Percentiles rank a stretch among this genome's conserved stretches.
These are phyloP conservation scores for Tylopilus rubrobrunneus DNA, from an alignment of 768 basidiomycete species.

Conservation along the genomic window DNA sequence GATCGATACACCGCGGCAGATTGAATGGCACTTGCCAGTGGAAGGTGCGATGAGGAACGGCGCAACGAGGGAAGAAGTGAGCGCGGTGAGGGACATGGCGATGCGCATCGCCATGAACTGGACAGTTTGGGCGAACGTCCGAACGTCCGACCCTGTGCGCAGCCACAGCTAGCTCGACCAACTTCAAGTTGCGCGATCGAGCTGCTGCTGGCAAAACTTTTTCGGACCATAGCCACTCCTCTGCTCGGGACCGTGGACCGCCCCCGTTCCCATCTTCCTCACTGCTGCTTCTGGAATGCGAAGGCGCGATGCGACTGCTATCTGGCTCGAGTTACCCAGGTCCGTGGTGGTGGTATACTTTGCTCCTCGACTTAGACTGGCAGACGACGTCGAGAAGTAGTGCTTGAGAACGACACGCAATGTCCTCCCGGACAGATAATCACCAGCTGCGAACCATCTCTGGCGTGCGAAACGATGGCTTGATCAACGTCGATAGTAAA, in stretches of 20 bases:
- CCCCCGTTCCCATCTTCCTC: constrained; percentile 31
- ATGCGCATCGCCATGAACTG: constrained; percentile 41
- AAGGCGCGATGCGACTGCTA: constrained; percentile 25
- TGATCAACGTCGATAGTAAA: constrained; percentile 79
- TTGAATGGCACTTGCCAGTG: constrained; percentile 53
- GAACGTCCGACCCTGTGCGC: no score
- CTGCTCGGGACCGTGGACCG: constrained; percentile 34
- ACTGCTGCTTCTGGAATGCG: constrained; percentile 26
- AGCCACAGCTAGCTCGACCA: constrained; percentile 47
- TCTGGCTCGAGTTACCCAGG: constrained; percentile 64
- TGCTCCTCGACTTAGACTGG: constrained; percentile 63
- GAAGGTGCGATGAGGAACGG: constrained; percentile 52
- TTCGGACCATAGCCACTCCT: constrained; percentile 67
- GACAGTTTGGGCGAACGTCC: no score
- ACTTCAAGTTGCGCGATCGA: constrained; percentile 53
- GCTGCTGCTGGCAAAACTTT: constrained; percentile 80
- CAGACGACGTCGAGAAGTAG: constrained; percentile 39
- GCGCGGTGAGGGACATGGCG: constrained; percentile 52
- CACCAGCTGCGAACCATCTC: constrained; percentile 87
- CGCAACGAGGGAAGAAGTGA: constrained; percentile 48
- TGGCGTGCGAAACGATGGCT: constrained; percentile 79
- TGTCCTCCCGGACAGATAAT: constrained; percentile 72
- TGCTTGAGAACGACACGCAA: constrained; percentile 75
- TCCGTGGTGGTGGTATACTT: constrained; percentile 59
- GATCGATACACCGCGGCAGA: constrained; percentile 58